phyloP scores from a whole-genome alignment of 2,329 filamentous ascomycete species.

The Metarhizium humberi region DNA sequence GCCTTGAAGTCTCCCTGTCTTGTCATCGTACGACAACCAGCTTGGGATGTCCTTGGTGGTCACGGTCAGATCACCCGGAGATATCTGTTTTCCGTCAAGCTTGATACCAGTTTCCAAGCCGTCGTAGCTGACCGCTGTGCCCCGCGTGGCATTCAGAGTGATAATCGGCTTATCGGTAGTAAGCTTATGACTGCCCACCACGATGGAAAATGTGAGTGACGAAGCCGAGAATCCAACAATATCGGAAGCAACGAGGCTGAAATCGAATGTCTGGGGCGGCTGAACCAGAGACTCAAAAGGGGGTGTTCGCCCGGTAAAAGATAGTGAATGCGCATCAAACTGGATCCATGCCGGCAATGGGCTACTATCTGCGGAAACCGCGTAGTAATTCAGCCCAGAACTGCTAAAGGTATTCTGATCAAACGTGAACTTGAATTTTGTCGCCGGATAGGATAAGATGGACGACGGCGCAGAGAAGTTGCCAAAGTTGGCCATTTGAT shows the following conservation, averaged over 20 bases:
- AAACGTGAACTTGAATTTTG: conserved; percentile 44
- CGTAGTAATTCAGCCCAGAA: conserved; percentile 60
- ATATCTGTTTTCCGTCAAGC: conserved; percentile 46
- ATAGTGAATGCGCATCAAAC: conserved; percentile 57
- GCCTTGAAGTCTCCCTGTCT: conserved; percentile 54
- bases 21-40: conserved; percentile 61
- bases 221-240: conserved; percentile 66
- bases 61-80: conserved; percentile 41
- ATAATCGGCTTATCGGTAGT: conserved; percentile 50
- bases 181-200: conserved; percentile 62
- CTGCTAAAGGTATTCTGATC: conserved; percentile 53
- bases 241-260: conserved; percentile 71
- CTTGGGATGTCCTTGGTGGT: conserved; percentile 44
- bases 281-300: conserved; percentile 51
- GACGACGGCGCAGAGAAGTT: conserved; percentile 51
- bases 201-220: conserved; percentile 57
- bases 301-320: conserved; percentile 65
- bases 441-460: conserved; percentile 45
- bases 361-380: conserved; percentile 66
- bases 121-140: conserved; percentile 41
- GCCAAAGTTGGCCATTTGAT: conserved; percentile 50
- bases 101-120: conserved; percentile 41
- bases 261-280: conserved; percentile 61
- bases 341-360: conserved; percentile 76
- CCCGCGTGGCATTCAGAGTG: conserved; percentile 46